phyloP scores from a whole-genome alignment of 116 monocot genomes.

The Papilionanthe hybrid region DNA sequence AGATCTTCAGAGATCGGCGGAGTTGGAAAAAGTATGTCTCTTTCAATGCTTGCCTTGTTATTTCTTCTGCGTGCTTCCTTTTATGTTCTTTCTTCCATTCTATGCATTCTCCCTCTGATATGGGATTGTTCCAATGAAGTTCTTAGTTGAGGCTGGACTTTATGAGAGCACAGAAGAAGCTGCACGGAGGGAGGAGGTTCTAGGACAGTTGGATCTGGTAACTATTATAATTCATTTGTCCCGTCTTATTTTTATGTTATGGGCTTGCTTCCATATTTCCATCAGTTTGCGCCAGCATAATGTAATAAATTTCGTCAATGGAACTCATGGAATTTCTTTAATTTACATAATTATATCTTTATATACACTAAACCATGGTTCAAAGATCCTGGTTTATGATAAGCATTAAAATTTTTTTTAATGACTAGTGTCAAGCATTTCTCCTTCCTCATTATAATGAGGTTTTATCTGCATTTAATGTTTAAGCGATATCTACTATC shows the following conservation, averaged over 20 bases:
- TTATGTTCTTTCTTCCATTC: not conserved
- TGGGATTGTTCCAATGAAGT: conserved; percentile 23
- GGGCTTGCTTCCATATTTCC: not conserved
- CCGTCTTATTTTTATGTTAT: not conserved
- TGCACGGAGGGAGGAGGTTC: conserved; percentile 64
- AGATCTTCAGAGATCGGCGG: conserved; percentile 35
- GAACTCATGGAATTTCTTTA: not conserved
- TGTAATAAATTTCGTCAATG: not conserved
- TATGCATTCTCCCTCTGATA: not conserved
- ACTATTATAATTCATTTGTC: not conserved
- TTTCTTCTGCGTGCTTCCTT: not conserved
- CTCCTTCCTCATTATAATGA: not conserved
- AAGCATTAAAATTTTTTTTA: not conserved
- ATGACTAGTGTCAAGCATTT: not conserved
- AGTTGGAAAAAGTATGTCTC: conserved; percentile 37
- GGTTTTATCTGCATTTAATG: not conserved
- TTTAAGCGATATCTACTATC: not conserved
- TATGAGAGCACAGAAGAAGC: conserved; percentile 79
- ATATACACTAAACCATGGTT: not conserved
- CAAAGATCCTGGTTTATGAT: not conserved
- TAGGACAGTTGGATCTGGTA: conserved; percentile 70
- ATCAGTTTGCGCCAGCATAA: not conserved
- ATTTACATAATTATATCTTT: not conserved
- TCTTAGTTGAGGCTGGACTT: conserved; percentile 70
- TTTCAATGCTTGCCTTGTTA: not conserved